Evolutionary conservation across 192 early-diverging fungal species (phyloP).

Genomic region (Podila epigama): DNA sequence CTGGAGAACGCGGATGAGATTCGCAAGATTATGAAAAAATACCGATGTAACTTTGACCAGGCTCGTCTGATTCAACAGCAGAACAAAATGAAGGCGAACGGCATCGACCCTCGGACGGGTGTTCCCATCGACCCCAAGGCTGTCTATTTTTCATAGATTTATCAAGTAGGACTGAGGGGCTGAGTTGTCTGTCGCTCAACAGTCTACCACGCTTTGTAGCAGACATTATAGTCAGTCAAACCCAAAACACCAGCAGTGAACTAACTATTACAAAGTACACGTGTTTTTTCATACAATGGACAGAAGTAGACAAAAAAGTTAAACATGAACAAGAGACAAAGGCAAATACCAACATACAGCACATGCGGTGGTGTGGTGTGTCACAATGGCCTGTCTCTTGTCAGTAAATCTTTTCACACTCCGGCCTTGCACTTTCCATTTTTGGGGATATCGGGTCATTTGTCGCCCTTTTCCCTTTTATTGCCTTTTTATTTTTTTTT

Average conservation of each 20-base stretch:
- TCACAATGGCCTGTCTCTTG: too few relatives aligned
- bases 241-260: too few relatives aligned
- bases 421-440: neutral
- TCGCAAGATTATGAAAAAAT: constrained; percentile 60
- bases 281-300: too few relatives aligned
- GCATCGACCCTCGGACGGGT: constrained; percentile 66
- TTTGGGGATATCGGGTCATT: too few relatives aligned
- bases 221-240: too few relatives aligned
- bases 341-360: too few relatives aligned
- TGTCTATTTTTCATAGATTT: constrained; percentile 55
- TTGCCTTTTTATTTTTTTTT: neutral
- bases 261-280: too few relatives aligned
- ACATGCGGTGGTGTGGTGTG: too few relatives aligned
- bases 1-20: constrained; percentile 63
- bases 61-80: constrained; percentile 64
- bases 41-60: constrained; percentile 63
- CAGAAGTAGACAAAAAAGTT: too few relatives aligned
- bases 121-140: constrained; percentile 64
- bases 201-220: neutral
- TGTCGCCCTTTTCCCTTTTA: neutral
- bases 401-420: neutral
- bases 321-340: too few relatives aligned
- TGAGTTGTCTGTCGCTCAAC: neutral
- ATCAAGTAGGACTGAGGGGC: too few relatives aligned
- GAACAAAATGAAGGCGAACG: constrained; percentile 61